phyloP scores from a whole-genome alignment of 495 filamentous ascomycete genomes.

The Neurospora sp. region DNA sequence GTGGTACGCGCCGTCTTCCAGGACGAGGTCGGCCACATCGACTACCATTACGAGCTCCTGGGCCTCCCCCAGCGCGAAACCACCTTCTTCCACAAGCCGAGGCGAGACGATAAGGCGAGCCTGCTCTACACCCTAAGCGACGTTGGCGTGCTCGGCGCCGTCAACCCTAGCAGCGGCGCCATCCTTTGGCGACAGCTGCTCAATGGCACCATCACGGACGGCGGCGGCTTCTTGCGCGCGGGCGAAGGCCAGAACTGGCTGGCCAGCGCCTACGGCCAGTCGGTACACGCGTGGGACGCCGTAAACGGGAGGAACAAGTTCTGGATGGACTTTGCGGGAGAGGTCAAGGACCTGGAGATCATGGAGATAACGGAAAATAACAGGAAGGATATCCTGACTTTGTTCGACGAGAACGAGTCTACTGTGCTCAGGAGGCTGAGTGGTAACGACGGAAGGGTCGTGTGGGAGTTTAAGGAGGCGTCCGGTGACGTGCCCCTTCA shows the following conservation, averaged over 20 bases:
- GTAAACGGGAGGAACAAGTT: constrained; percentile 70
- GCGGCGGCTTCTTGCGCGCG: constrained; percentile 53
- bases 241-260: constrained; percentile 65
- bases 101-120: constrained; percentile 69
- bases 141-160: constrained; percentile 67
- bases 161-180: constrained; percentile 77
- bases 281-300: constrained; percentile 75
- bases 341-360: constrained; percentile 71
- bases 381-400: constrained; percentile 60
- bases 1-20: constrained; percentile 60
- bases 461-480: constrained; percentile 65
- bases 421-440: constrained; percentile 61
- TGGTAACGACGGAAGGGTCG: constrained; percentile 58
- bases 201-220: constrained; percentile 20
- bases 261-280: constrained; percentile 55
- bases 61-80: constrained; percentile 70
- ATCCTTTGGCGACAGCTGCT: constrained; percentile 80
- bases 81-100: constrained; percentile 91
- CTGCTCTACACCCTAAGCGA: constrained; percentile 87
- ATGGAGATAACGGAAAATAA: constrained; percentile 56
- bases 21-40: constrained; percentile 85
- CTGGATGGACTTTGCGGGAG: constrained; percentile 47
- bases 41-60: constrained; percentile 87
- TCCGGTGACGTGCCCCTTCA: constrained; percentile 67
- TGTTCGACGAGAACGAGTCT: constrained; percentile 49